Percentiles rank a stretch among this genome's conserved stretches.
Evolutionary conservation across 441 rosid species (phyloP).

Genomic region (Adansonia gregorii): DNA sequence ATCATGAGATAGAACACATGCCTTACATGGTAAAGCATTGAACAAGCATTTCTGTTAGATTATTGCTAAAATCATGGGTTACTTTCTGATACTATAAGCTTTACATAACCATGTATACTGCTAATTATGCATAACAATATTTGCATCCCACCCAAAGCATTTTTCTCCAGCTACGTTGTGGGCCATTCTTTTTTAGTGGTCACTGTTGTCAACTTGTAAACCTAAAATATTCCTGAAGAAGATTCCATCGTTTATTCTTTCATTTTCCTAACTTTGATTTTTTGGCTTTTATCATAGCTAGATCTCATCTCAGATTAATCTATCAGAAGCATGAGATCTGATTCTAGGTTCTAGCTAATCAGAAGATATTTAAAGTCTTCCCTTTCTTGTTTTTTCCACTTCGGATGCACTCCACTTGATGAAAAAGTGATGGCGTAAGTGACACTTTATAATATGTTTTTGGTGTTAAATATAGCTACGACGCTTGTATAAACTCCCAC

Average conservation of each 20-base stretch:
- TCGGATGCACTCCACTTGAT: neutral
- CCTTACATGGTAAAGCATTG: constrained; percentile 60
- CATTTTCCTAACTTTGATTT: neutral
- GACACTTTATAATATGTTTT: neutral
- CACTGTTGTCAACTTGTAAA: neutral
- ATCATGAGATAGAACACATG: constrained; percentile 74
- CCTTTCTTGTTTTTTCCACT: constrained; percentile 9
- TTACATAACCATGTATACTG: constrained; percentile 1
- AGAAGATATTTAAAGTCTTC: constrained; percentile 9
- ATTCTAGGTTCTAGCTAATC: neutral
- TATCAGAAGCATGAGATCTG: neutral
- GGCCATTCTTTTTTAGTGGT: neutral
- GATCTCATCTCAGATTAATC: neutral
- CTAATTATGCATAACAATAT: neutral
- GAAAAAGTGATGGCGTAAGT: neutral
- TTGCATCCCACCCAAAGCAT: neutral
- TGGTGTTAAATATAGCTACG: neutral
- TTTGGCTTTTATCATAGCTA: constrained; percentile 5
- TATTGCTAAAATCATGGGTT: neutral
- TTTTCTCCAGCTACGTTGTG: neutral
- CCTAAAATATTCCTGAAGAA: constrained; percentile 10
- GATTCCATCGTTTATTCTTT: neutral
- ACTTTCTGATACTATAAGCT: neutral
- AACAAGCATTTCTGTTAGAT: neutral
- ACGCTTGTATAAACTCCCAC: neutral